Evolutionary conservation across 768 basidiomycete species (phyloP), one percentile per base, ranked within the genome.

Genomic region (Tulasnella sp.): DNA sequence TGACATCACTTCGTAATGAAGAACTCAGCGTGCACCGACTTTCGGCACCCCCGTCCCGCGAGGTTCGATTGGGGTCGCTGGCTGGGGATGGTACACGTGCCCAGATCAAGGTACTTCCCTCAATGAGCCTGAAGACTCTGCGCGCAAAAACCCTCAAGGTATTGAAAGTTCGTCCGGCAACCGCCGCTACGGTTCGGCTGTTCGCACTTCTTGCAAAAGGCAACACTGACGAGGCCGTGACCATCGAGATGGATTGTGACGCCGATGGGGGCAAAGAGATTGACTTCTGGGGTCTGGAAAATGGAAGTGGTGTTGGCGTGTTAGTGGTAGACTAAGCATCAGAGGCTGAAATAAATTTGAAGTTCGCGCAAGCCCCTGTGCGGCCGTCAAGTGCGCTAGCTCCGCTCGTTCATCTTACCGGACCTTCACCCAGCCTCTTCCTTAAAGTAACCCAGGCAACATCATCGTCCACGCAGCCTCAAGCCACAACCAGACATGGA

Each of bases 281-380:
- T 58, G 89, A 88, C 80, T 94, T 93, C 92, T 89, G 91, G 83
- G 93, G 94, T 8, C 83, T 95, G 48, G 92, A 94, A 79, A 88
- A 89, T 42, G 80, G 80, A 2, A 48, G 80, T 42, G 34, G 75
- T 56, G 56, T 81, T 38, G 80, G 80, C 18, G 56, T 81, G 39
- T 38, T 79, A 42, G 44, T 46, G 27, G 58, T 40, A 56, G 56
- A 48, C n/a, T 76, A 62, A 62, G 62, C 36, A 56, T 52, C 36
- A 56, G 74, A 73, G 74, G 36, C 75, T 38, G 46, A 18, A 79
- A 77, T 76, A 62, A 80, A 80, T 58, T 46, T 44, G 40, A 56
- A 79, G 62, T 68, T 68, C 31, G 34, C n/a, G 40, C 44, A 52
- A 75, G 44, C 75, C 75, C 75, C 44, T 48, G 75, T 48, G 27